Percentiles rank a stretch among this genome's conserved stretches.
Evolutionary conservation across 169 alveolate genomes (phyloP).

Genomic region (Besnoitia besnoiti): DNA sequence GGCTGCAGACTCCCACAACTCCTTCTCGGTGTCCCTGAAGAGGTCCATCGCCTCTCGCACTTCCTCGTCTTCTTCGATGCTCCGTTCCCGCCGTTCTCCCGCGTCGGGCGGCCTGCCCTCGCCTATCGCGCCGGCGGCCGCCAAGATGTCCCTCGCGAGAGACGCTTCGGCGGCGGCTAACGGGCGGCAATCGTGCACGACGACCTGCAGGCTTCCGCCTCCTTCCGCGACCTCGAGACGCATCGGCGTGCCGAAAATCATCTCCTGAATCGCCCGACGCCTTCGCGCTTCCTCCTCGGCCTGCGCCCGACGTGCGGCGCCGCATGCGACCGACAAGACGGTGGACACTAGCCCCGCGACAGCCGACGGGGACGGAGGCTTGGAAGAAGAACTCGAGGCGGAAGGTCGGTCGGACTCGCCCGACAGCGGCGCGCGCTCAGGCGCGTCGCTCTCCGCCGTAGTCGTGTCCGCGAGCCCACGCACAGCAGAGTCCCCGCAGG

Average conservation of each 20-base stretch:
- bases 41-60: neutral
- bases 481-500: too few species aligned
- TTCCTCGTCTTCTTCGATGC: neutral
- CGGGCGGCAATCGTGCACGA: neutral
- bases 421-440: too few species aligned
- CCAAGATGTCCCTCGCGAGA: neutral
- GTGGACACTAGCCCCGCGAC: too few species aligned
- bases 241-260: neutral
- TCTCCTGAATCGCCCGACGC: neutral
- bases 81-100: neutral
- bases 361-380: neutral
- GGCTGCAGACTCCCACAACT: slow-evolving; percentile 17
- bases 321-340: too few species aligned
- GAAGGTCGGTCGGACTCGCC: too few species aligned
- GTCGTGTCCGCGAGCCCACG: too few species aligned
- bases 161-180: neutral
- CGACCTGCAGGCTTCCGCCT: neutral
- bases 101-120: neutral
- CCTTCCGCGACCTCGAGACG: neutral
- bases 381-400: neutral
- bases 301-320: too few species aligned
- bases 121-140: neutral
- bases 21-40: neutral
- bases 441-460: too few species aligned
- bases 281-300: neutral